Evolutionary conservation across 1,284 basidiomycete genomes (phyloP).

Genomic region (Ganoderma resinaceum): DNA sequence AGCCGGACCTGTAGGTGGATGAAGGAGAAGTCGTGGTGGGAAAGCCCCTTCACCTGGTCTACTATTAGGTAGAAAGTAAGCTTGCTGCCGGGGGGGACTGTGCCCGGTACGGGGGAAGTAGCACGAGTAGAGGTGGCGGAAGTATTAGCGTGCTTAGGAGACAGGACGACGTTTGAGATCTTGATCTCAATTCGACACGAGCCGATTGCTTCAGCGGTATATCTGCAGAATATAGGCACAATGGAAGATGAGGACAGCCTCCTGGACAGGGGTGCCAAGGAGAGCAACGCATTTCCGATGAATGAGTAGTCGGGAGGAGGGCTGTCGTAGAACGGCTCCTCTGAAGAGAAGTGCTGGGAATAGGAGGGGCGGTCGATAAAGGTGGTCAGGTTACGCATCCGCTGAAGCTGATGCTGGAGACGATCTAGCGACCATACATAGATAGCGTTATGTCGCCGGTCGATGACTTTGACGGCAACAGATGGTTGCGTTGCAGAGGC

Average conservation of each 20-base stretch:
- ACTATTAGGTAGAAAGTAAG: conserved; percentile 84
- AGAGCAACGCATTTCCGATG: conserved; percentile 87
- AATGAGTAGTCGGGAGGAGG: conserved; percentile 90
- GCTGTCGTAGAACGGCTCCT: conserved; percentile 91
- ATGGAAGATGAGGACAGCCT: conserved; percentile 77
- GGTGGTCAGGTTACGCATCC: conserved; percentile 94
- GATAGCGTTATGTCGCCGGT: conserved; percentile 84
- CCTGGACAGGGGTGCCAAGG: conserved; percentile 82
- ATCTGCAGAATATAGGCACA: conserved; percentile 90
- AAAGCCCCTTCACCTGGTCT: conserved; percentile 87
- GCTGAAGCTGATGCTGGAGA: conserved; percentile 86
- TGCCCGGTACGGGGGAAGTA: conserved; percentile 70
- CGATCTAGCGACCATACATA: conserved; percentile 93
- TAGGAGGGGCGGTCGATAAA: conserved; percentile 94
- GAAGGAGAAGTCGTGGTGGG: conserved; percentile 84
- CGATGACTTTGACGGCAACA: conserved; percentile 91
- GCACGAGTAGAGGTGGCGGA: conserved; percentile 73
- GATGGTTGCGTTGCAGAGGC: conserved; percentile 80
- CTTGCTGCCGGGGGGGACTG: conserved; percentile 75
- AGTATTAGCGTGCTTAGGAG: conserved; percentile 63
- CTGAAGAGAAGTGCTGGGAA: conserved; percentile 91
- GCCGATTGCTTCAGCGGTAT: conserved; percentile 93
- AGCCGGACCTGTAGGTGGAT: conserved; percentile 87
- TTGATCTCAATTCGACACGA: conserved; percentile 88
- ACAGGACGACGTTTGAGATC: conserved; percentile 72